Evolutionary conservation across 2,329 filamentous ascomycete species (phyloP), one percentile per base, ranked within the genome.

Genomic region (Colletotrichum melonis): DNA sequence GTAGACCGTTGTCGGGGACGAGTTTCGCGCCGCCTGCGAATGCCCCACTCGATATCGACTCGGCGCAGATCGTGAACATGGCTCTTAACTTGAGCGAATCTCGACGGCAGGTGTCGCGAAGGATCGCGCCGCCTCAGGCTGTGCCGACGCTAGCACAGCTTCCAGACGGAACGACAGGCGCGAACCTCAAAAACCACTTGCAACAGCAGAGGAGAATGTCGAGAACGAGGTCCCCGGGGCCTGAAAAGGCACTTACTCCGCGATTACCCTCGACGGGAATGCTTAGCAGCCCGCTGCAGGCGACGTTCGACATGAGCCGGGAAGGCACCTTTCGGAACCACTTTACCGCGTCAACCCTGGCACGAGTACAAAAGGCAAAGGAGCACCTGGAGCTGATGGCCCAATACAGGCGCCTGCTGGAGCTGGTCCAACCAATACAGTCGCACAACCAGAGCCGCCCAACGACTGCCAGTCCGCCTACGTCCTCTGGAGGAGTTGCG

Each of bases 51-150:
- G 91, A 95, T 77, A 88, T 93, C 73, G 95, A 98, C 78, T 93
- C 95, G 8, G 91, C 93, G 4, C 94, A 98, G 81, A 97, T 98
- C 75, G 95, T 98, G 55, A 95, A 95, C 78, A 94, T 98, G 89
- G 96, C 96, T 1, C 84, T 98, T 77, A 97, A 93, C 76, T 84
- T 98, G 63, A 97, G 94, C 84, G 95, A 98, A 82, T 94, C 92
- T 78, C 90, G 91, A 76, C 90, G 91, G 79, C 88, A 88, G 83
- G 93, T 86, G 74, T 90, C 84, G 81, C 89, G 86, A 82, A 88
- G 85, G 82, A 91, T 80, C 81, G 88, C 82, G 76, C 90, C 79
- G 68, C 90, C 80, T 79, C 88, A 81, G 68, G 85, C 84, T 46
- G 89, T 84, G 35, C 89, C 86, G 59, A 86, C 84, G 54, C 84